Conservation (phyloP, 805 yeast genomes). For the Hanseniaspora occidentalis region DNA sequence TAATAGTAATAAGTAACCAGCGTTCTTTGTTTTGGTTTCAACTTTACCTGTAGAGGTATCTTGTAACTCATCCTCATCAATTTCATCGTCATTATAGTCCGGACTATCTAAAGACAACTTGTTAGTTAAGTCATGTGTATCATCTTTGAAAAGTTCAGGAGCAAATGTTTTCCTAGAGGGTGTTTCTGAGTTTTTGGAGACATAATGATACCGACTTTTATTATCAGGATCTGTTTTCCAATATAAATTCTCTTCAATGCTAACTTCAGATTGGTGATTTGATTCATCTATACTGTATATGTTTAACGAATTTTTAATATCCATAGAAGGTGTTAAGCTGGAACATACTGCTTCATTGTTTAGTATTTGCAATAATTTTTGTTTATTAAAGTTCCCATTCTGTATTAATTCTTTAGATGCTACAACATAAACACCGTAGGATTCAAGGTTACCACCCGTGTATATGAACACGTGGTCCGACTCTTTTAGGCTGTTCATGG, state of each 20-base stretch:
- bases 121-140: too few species aligned
- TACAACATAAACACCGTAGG: slow-evolving; percentile 60
- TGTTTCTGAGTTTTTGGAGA: slow-evolving; percentile 15
- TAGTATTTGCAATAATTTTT: slow-evolving; percentile 32
- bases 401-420: slow-evolving; percentile 41
- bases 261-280: not conserved
- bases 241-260: not conserved
- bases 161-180: too few species aligned
- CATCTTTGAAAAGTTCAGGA: too few species aligned
- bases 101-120: too few species aligned
- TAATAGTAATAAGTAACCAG: slow-evolving; percentile 58
- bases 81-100: too few species aligned
- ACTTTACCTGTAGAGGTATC: too few species aligned
- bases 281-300: slow-evolving; percentile 12
- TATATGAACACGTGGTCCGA: slow-evolving; percentile 67
- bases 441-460: slow-evolving; percentile 53
- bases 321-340: slow-evolving; percentile 27
- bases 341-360: slow-evolving; percentile 40
- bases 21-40: slow-evolving; percentile 15
- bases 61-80: too few species aligned
- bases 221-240: slow-evolving; percentile 2
- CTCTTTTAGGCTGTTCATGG: slow-evolving; percentile 46
- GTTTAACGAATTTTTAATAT: slow-evolving; percentile 18
- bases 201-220: slow-evolving; percentile 1
- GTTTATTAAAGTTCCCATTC: slow-evolving; percentile 22